A percentile compares a stretch with the other conserved stretches of the same genome.
These are phyloP conservation scores for Leccinum arenicola DNA, from an alignment of 768 basidiomycete genomes.

Conservation along the genomic window DNA sequence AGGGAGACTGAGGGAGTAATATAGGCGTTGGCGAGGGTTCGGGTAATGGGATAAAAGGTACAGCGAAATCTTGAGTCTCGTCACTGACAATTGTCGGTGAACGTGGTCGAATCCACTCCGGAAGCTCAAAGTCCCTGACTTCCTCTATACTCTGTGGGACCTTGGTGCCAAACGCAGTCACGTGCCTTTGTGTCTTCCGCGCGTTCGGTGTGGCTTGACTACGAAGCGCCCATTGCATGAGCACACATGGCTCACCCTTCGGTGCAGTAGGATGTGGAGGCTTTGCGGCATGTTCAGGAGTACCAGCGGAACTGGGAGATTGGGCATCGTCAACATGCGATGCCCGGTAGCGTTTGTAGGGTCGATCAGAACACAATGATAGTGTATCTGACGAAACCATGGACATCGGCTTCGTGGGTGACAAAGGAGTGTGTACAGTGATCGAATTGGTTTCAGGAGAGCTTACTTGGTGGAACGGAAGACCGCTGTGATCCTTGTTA, in stretches of 20 bases:
- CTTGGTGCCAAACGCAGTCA: conserved; percentile 59
- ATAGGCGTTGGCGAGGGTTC: conserved; percentile 8
- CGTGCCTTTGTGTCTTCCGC: conserved; percentile 50
- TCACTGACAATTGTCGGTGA: conserved; percentile 18
- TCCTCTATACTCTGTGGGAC: conserved; percentile 49
- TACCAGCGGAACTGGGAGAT: conserved; percentile 19
- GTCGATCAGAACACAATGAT: conserved; percentile 27
- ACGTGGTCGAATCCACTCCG: conserved; percentile 44
- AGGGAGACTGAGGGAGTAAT: conserved; percentile 4
- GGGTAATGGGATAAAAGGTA: conserved; percentile 4
- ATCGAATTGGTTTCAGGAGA: conserved; percentile 20
- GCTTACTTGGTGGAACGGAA: conserved; percentile 7
- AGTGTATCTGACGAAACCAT: conserved; percentile 30
- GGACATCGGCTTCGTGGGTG: conserved; percentile 27
- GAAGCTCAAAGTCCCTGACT: conserved; percentile 53
- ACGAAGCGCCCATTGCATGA: conserved; percentile 52
- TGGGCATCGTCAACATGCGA: conserved; percentile 21
- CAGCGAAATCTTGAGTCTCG: conserved; percentile 1
- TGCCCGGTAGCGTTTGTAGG: conserved; percentile 30
- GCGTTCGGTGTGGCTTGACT: conserved; percentile 41
- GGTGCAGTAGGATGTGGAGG: conserved; percentile 4
- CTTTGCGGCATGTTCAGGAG: conserved; percentile 20
- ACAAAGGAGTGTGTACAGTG: conserved; percentile 9
- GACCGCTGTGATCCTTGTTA: conserved; percentile 15
- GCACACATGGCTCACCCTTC: conserved; percentile 33